A percentile compares a stretch with the other conserved stretches of the same genome.
These are phyloP conservation scores for Hypseocharis bilobata DNA, from an alignment of 441 rosid species.

Conservation along the genomic window DNA sequence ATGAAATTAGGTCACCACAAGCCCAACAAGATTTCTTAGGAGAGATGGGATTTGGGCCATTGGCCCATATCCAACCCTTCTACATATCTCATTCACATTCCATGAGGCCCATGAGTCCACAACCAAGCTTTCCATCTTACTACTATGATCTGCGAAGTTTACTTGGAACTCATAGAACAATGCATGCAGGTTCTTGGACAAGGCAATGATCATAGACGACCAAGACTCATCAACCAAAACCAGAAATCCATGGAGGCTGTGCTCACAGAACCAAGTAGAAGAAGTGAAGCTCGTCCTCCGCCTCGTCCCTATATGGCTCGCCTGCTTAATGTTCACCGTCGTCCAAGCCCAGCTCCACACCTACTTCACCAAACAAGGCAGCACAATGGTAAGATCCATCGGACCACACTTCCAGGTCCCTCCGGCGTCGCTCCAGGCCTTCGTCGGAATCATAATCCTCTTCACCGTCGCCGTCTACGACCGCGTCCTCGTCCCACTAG, in stretches of 20 bases:
- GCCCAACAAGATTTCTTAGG: too few relatives aligned
- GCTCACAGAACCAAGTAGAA: slow-evolving; percentile 66
- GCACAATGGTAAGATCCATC: slow-evolving; percentile 49
- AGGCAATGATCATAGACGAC: slow-evolving; percentile 58
- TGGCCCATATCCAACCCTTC: too few relatives aligned
- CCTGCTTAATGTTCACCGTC: slow-evolving; percentile 59
- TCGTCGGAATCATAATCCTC: slow-evolving; percentile 55
- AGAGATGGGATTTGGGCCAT: too few relatives aligned
- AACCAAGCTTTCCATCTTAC: too few relatives aligned
- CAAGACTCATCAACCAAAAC: slow-evolving; percentile 30
- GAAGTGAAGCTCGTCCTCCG: slow-evolving; percentile 64
- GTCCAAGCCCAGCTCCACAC: slow-evolving; percentile 56
- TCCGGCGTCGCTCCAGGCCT: slow-evolving; percentile 60
- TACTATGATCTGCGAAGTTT: too few relatives aligned
- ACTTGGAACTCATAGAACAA: too few relatives aligned
- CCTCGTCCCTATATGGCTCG: slow-evolving; percentile 64
- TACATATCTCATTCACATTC: too few relatives aligned
- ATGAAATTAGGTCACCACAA: too few relatives aligned
- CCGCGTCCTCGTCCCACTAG: slow-evolving; percentile 47
- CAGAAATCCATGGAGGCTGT: slow-evolving; percentile 63
- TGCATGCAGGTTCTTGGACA: slow-evolving; percentile 65
- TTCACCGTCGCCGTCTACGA: slow-evolving; percentile 50
- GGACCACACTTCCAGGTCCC: slow-evolving; percentile 51
- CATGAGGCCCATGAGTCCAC: too few relatives aligned
- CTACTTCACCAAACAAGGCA: slow-evolving; percentile 69